These are phyloP conservation scores for Alternaria sp. DNA, from an alignment of 2,329 filamentous ascomycete species.

Conservation along the genomic window DNA sequence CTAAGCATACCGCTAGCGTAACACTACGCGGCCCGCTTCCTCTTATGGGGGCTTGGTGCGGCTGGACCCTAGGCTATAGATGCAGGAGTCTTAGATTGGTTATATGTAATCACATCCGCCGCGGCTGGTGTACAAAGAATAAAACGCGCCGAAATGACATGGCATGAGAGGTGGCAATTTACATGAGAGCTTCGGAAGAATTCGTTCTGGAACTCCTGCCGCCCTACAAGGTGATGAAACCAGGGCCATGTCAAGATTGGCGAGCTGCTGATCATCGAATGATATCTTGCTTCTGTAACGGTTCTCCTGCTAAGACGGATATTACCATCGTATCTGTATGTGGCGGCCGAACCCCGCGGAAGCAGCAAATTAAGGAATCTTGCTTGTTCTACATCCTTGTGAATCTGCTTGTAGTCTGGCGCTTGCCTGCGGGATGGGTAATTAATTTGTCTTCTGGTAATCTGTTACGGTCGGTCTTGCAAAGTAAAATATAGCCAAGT, in stretches of 20 bases:
- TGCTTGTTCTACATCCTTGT: neutral
- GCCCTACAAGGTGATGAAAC: neutral
- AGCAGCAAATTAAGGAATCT: conserved; percentile 2
- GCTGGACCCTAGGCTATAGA: conserved; percentile 5
- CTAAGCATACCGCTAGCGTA: conserved; percentile 6
- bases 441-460: too few species aligned
- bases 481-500: too few species aligned
- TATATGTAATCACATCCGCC: conserved; percentile 4
- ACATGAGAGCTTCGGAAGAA: conserved; percentile 1
- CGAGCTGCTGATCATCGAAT: neutral
- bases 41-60: conserved; percentile 8
- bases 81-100: conserved; percentile 7
- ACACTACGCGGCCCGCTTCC: conserved; percentile 15
- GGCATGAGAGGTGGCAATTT: neutral
- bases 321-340: neutral
- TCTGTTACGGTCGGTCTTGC: too few species aligned
- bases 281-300: conserved; percentile 1
- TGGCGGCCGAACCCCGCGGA: neutral
- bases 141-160: conserved; percentile 1
- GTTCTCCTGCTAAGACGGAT: neutral
- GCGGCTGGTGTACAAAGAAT: conserved; percentile 4
- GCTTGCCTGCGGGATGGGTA: too few species aligned
- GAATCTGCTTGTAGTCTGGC: too few species aligned
- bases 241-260: conserved; percentile 5
- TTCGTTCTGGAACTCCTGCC: neutral